phyloP scores from a whole-genome alignment of 192 early-diverging fungal species.

The Powellomyces hirtus region DNA sequence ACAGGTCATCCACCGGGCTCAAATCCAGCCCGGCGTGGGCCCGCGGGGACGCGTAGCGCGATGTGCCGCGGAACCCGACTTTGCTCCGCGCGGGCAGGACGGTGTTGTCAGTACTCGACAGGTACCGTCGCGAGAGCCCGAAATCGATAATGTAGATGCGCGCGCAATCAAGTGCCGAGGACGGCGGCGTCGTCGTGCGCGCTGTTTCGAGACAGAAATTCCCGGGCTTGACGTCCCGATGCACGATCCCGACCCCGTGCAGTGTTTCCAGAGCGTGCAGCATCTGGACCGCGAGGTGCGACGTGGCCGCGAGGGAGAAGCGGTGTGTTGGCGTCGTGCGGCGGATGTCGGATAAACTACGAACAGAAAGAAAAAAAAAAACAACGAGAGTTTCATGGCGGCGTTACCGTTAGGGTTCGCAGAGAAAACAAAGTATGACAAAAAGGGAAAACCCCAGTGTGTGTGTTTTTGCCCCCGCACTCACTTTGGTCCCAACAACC shows the following conservation, averaged over 20 bases:
- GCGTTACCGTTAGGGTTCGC: too few species aligned
- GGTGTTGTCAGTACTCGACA: background rate
- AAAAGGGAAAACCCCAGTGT: too few species aligned
- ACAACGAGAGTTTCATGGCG: background rate
- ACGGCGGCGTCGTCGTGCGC: background rate
- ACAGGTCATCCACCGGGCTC: slow-evolving; percentile 57
- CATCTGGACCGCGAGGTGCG: slow-evolving; percentile 51
- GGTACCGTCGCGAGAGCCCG: background rate
- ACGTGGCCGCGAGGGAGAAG: slow-evolving; percentile 43
- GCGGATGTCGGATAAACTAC: slow-evolving; percentile 53
- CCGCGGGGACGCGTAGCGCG: slow-evolving; percentile 52
- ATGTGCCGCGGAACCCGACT: slow-evolving; percentile 60
- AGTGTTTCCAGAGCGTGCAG: slow-evolving; percentile 43
- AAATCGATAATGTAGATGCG: background rate
- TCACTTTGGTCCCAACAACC: slow-evolving; percentile 55
- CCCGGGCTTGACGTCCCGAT: slow-evolving; percentile 60
- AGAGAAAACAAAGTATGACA: too few species aligned
- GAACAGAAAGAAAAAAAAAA: background rate
- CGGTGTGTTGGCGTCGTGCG: slow-evolving; percentile 21
- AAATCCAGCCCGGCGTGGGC: slow-evolving; percentile 51
- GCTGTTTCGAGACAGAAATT: slow-evolving; percentile 35
- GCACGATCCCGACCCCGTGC: slow-evolving; percentile 50
- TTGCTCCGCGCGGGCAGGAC: slow-evolving; percentile 37
- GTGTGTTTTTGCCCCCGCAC: slow-evolving; percentile 2
- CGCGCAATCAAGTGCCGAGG: slow-evolving; percentile 4